phyloP scores from a whole-genome alignment of 441 rosid species.

The Arabidopsis hybrid region DNA sequence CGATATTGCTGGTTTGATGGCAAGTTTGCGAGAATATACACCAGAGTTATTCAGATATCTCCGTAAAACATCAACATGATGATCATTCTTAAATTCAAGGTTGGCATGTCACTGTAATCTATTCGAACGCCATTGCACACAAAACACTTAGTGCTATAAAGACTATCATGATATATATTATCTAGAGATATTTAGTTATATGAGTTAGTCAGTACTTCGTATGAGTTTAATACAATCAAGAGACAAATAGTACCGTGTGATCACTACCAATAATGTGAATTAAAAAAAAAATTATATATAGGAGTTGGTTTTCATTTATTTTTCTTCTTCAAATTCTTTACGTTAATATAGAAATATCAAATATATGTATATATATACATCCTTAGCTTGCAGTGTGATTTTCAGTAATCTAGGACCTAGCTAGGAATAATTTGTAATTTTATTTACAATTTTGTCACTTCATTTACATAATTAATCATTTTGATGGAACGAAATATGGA shows the following conservation, averaged over 20 bases:
- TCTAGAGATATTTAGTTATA: neutral
- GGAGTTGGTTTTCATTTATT: neutral
- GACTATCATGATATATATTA: neutral
- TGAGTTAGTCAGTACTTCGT: neutral
- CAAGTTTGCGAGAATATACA: conserved; percentile 6
- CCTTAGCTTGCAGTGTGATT: neutral
- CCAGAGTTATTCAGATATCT: neutral
- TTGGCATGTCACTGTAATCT: neutral
- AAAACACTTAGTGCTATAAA: neutral
- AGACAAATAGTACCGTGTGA: too few relatives aligned
- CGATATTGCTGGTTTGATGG: conserved; percentile 27
- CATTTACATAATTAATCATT: conserved; percentile 42
- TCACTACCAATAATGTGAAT: conserved; percentile 9
- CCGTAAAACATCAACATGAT: neutral
- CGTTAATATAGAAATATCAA: conserved; percentile 8
- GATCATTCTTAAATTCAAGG: neutral
- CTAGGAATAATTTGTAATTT: neutral
- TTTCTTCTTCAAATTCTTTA: neutral
- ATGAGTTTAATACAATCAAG: neutral
- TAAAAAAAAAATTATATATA: neutral
- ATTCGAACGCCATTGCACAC: neutral
- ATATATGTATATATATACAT: neutral
- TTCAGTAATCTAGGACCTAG: neutral
- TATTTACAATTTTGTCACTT: neutral
- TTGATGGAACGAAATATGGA: conserved; percentile 23